These are phyloP conservation scores for Pseudohyphozyma bogoriensis DNA, from an alignment of 768 basidiomycete genomes.

Conservation along the genomic window DNA sequence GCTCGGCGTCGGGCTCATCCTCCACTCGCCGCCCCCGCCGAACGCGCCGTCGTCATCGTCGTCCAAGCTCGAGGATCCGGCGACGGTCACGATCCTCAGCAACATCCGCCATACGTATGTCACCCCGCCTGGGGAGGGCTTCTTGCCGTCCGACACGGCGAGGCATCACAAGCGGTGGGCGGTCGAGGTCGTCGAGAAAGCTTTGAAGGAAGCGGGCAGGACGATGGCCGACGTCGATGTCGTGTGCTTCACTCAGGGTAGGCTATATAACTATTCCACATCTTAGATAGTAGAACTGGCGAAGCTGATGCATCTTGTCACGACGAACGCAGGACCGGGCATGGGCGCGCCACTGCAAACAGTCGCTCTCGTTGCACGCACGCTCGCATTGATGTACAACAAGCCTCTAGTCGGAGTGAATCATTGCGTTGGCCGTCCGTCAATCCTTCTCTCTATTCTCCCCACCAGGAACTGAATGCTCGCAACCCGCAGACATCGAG, in stretches of 20 bases:
- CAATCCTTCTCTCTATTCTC: not conserved
- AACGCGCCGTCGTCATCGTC: not conserved
- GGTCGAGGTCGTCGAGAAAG: conserved; percentile 65
- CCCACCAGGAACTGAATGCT: not conserved
- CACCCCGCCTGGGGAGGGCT: conserved; percentile 95
- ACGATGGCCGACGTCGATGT: conserved; percentile 75
- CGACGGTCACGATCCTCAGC: conserved; percentile 67
- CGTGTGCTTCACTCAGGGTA: conserved; percentile 95
- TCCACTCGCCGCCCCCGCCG: conserved; percentile 48
- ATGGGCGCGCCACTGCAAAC: conserved; percentile 97
- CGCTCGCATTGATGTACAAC: conserved; percentile 69
- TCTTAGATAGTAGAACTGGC: too few relatives aligned
- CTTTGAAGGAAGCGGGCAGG: conserved; percentile 56
- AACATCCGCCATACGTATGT: conserved; percentile 98
- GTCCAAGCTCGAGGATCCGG: conserved; percentile 6
- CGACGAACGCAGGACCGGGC: conserved; percentile 65
- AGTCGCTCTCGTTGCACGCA: conserved; percentile 85
- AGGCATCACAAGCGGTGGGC: conserved; percentile 92
- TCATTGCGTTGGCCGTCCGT: conserved; percentile 87
- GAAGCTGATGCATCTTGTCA: conserved; percentile 2
- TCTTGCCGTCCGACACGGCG: conserved; percentile 90
- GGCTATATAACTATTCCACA: conserved; percentile 2
- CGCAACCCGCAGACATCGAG: conserved; percentile 66
- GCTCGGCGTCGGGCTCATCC: conserved; percentile 84
- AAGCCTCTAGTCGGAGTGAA: conserved; percentile 97